Base-by-base conservation (phyloP, 1,284 basidiomycete genomes). In the Neolentinus lepideus region DNA sequence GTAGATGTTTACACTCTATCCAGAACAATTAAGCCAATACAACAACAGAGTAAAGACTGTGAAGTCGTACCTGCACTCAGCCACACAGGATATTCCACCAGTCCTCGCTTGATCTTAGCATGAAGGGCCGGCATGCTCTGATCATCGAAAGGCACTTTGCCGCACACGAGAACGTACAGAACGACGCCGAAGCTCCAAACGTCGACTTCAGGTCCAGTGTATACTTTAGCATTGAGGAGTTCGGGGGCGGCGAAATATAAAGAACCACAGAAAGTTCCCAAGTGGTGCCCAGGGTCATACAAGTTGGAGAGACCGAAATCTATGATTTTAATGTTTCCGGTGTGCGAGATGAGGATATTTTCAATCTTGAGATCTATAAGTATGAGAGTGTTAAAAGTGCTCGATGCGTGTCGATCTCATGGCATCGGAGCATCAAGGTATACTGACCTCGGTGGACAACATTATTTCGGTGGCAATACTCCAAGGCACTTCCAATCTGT, bases 111-210 rank as follows among this genome's bases (percentile, higher is more conserved):
- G 75, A 99, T 99, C 77, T 99, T 99, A 43, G 96, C 96, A 68
- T 99, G 97, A 52, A 99, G 75, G 0, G 95, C 96, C 1, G 96
- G 97, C 96, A 99, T 99, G 67, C 90, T 94, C 72, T 98, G 94
- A 69, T 99, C 97, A 68, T 99, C 96, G 67, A 99, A 99, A 0
- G 96, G 96, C 1, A 99, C 96, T 73, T 97, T 98, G 54, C 96
- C 97, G 68, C 95, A 98, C 0, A 99, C 94, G 51, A 99, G 80
- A 12, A 98, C 95, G 66, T 98, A 99, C 10, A 99, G 81, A 8
- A 99, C 96, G 58, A 99, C 95, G 4, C 97, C 96, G 62, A 98
- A 98, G 66, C 92, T 96, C 96, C 97, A 99, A 0, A 98, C 89
- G 66, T 99, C 97, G 56, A 99, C 96, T 69, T 99, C 96, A 10